Evolutionary conservation across 2,329 filamentous ascomycete species (phyloP).

Genomic region (Ilyonectria sp.): DNA sequence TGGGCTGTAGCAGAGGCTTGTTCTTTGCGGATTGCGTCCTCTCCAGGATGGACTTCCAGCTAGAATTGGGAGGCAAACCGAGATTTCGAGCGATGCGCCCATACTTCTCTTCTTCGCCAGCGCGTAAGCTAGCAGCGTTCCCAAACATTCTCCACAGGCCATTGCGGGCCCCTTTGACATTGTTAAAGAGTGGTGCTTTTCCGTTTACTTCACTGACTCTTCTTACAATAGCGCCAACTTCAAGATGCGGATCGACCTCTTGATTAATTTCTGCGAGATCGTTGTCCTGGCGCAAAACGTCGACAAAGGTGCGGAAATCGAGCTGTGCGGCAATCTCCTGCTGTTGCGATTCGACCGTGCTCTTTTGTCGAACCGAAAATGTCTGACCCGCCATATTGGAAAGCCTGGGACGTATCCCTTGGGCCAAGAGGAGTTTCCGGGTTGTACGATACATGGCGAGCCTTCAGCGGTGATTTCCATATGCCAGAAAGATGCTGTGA

Average conservation of each 20-base stretch:
- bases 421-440: neutral
- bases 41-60: conserved; percentile 22
- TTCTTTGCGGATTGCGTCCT: neutral
- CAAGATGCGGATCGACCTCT: conserved; percentile 61
- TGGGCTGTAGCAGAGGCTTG: neutral
- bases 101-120: conserved; percentile 6
- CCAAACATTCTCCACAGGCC: conserved; percentile 52
- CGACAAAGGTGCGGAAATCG: conserved; percentile 63
- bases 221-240: conserved; percentile 63
- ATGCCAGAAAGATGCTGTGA: neutral
- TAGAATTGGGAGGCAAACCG: neutral
- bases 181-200: conserved; percentile 67
- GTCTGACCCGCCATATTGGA: neutral
- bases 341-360: neutral
- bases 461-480: no score
- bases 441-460: no score
- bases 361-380: neutral
- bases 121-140: conserved; percentile 5
- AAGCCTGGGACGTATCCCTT: neutral
- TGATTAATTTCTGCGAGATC: conserved; percentile 62
- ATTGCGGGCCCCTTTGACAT: conserved; percentile 61
- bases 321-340: conserved; percentile 41
- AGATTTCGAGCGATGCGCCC: conserved; percentile 14
- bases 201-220: conserved; percentile 60
- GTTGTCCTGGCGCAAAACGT: conserved; percentile 57